Evolutionary conservation across 208 protist genomes (phyloP).

Genomic region (Crithidia bombi): DNA sequence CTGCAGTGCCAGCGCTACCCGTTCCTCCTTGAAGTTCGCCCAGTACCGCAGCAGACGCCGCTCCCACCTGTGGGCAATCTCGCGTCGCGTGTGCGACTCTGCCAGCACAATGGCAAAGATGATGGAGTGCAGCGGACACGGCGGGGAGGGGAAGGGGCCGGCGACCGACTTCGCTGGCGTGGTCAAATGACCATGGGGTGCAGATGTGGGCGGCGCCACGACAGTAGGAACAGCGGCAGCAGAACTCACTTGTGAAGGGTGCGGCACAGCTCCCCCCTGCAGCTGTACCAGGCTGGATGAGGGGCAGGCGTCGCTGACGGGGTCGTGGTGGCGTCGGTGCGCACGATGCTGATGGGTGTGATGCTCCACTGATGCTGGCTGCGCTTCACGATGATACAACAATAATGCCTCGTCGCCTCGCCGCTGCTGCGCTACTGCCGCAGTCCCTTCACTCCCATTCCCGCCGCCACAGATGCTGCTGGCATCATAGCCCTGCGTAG

Average conservation of each 20-base stretch:
- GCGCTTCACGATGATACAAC: too few species aligned
- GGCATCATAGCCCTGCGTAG: too few species aligned
- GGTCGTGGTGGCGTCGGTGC: background rate
- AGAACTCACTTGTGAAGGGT: too few species aligned
- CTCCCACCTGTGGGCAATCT: conserved; percentile 62
- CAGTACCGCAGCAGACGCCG: conserved; percentile 37
- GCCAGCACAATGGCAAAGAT: conserved; percentile 62
- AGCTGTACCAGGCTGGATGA: background rate
- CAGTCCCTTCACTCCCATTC: background rate
- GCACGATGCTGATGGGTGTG: background rate
- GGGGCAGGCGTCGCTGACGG: background rate
- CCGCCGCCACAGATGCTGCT: background rate
- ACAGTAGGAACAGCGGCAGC: background rate
- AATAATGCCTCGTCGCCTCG: too few species aligned
- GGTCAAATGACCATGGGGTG: too few species aligned
- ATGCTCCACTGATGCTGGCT: background rate
- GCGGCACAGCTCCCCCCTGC: background rate
- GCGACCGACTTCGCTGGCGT: too few species aligned
- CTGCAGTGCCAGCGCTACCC: conserved; percentile 28
- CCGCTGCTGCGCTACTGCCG: background rate
- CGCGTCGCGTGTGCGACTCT: conserved; percentile 57
- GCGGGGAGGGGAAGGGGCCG: background rate
- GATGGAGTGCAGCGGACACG: conserved; percentile 32
- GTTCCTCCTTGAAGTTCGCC: conserved; percentile 44
- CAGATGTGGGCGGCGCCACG: conserved; percentile 5